phyloP scores from a whole-genome alignment of 345 rosid species.

The Pseudoturritis turrita region DNA sequence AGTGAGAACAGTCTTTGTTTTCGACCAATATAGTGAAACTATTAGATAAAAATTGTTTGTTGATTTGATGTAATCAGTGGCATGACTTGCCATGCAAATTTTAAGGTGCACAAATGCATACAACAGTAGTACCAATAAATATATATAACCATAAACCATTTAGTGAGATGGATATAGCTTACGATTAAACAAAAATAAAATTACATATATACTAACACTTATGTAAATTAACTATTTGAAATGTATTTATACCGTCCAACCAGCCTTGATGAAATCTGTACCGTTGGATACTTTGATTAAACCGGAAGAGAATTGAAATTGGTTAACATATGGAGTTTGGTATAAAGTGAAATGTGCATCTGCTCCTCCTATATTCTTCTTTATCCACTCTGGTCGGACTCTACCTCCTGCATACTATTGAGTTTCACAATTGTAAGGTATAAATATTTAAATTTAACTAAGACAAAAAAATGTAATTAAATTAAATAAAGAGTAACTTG shows the following conservation, averaged over 20 bases:
- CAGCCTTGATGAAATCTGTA: slow-evolving; percentile 22
- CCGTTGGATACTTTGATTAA: slow-evolving; percentile 22
- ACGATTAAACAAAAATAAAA: neutral
- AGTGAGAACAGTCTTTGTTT: too few relatives aligned
- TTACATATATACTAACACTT: neutral
- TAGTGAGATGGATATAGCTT: neutral
- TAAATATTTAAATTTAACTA: too few relatives aligned
- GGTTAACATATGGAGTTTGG: slow-evolving; percentile 12
- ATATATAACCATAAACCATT: too few relatives aligned
- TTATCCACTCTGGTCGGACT: neutral
- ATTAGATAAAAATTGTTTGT: neutral
- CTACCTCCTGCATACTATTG: slow-evolving; percentile 13
- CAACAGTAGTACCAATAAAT: neutral
- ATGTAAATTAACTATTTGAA: neutral
- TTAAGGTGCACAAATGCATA: neutral
- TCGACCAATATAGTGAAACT: neutral
- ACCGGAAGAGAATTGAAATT: slow-evolving; percentile 13
- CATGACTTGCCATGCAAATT: neutral
- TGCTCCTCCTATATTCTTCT: neutral
- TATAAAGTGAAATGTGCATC: neutral
- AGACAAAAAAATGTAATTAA: too few relatives aligned
- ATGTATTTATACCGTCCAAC: slow-evolving; percentile 14
- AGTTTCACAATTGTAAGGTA: neutral
- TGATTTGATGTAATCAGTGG: neutral
- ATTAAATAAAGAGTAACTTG: too few relatives aligned